These are phyloP conservation scores for Neurospora sp. DNA, from an alignment of 495 filamentous ascomycete species.

Conservation along the genomic window DNA sequence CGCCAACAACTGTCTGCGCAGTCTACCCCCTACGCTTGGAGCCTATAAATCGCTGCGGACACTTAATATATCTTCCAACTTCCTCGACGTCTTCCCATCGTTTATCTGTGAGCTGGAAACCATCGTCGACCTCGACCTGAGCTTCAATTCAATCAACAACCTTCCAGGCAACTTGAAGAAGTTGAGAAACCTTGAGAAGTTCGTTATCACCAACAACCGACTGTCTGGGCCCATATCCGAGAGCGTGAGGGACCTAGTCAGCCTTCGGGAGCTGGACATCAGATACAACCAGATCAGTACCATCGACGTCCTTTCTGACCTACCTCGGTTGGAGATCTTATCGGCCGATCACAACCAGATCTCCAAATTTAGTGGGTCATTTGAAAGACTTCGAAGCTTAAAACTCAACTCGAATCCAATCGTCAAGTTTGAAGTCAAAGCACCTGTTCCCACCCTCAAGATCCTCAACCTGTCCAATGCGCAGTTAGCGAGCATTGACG, in stretches of 20 bases:
- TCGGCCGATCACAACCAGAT: constrained; percentile 85
- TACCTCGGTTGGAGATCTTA: constrained; percentile 80
- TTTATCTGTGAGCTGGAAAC: constrained; percentile 74
- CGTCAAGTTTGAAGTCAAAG: constrained; percentile 77
- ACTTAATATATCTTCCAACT: constrained; percentile 87
- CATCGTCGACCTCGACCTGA: constrained; percentile 88
- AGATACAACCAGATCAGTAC: constrained; percentile 81
- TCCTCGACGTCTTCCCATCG: constrained; percentile 70
- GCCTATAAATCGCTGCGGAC: constrained; percentile 66
- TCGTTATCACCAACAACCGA: constrained; percentile 93
- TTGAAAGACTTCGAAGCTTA: constrained; percentile 71
- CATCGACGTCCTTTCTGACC: constrained; percentile 71
- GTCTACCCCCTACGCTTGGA: constrained; percentile 71
- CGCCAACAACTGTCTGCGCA: constrained; percentile 78
- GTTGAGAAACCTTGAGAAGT: constrained; percentile 67
- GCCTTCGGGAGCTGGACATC: constrained; percentile 83
- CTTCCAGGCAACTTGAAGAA: constrained; percentile 70
- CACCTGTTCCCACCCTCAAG: constrained; percentile 68
- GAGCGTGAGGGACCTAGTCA: constrained; percentile 58
- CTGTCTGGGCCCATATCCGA: constrained; percentile 62
- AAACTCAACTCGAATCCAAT: constrained; percentile 88
- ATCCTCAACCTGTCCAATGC: constrained; percentile 78
- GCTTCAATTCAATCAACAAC: constrained; percentile 79
- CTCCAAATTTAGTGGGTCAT: constrained; percentile 75
- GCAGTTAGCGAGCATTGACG: constrained; percentile 80